Percentiles rank a stretch among this genome's conserved stretches.
Conservation (phyloP, 192 early-diverging fungal species). For the Rhizophagus sp. region DNA sequence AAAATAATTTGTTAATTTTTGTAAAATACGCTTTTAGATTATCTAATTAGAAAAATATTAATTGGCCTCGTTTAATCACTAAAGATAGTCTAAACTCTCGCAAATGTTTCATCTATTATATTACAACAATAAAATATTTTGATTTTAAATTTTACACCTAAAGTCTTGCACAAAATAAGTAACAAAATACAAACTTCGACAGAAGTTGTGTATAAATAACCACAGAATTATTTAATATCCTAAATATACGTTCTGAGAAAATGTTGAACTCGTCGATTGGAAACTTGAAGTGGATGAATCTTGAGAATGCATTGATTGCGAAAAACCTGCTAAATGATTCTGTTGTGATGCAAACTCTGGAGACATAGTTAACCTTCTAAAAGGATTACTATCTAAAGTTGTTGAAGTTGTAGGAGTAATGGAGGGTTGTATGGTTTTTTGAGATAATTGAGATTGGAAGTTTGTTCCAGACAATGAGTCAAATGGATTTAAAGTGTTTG, state of each 20-base stretch:
- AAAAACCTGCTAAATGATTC: neutral
- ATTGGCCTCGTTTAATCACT: too few species aligned
- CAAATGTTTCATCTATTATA: too few species aligned
- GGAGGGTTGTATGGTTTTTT: neutral
- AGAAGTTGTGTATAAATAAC: too few species aligned
- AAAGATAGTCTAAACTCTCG: too few species aligned
- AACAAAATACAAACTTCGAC: too few species aligned
- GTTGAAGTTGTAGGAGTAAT: neutral
- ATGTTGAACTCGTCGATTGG: neutral
- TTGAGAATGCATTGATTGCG: slow-evolving; percentile 2
- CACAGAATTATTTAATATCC: too few species aligned
- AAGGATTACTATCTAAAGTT: slow-evolving; percentile 28
- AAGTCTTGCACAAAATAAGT: too few species aligned
- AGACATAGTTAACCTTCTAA: slow-evolving; percentile 18
- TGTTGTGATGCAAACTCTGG: neutral
- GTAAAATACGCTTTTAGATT: too few species aligned
- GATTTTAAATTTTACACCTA: too few species aligned
- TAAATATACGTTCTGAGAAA: neutral
- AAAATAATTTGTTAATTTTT: too few species aligned
- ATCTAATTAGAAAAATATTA: too few species aligned
- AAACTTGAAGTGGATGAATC: neutral
- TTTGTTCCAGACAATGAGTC: neutral
- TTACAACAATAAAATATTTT: too few species aligned
- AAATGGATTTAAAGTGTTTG: slow-evolving; percentile 6
- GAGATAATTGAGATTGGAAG: neutral